Evolutionary conservation across 1,284 basidiomycete species (phyloP).

Genomic region (Ustilago xerochloae): DNA sequence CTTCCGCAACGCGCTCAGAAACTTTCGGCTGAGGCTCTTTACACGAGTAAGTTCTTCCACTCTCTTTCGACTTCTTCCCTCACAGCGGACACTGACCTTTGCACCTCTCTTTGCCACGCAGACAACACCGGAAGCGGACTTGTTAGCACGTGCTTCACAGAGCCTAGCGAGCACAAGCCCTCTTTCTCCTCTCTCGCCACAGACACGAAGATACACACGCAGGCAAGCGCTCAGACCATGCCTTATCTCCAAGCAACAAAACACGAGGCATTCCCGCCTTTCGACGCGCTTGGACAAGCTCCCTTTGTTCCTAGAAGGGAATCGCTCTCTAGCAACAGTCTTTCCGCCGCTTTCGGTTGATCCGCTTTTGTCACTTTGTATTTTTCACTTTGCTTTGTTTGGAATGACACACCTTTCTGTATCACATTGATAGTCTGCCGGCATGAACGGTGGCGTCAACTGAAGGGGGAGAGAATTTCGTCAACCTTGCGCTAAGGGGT

Average conservation of each 20-base stretch:
- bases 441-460: slow-evolving; percentile 10
- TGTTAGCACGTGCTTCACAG: slow-evolving; percentile 6
- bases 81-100: not conserved
- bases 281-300: slow-evolving; percentile 23
- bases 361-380: slow-evolving; percentile 6
- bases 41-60: slow-evolving; percentile 12
- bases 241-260: not conserved
- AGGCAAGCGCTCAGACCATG: slow-evolving; percentile 13
- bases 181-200: not conserved
- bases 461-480: not conserved
- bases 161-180: slow-evolving; percentile 3
- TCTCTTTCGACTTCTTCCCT: not conserved
- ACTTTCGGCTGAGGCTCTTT: not conserved
- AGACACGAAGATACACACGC: slow-evolving; percentile 6
- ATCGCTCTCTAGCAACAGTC: slow-evolving; percentile 26
- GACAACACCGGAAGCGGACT: not conserved
- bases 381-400: slow-evolving; percentile 16
- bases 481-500: not conserved
- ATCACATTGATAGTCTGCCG: not conserved
- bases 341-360: slow-evolving; percentile 37
- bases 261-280: slow-evolving; percentile 5
- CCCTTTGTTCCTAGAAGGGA: slow-evolving; percentile 18
- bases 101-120: not conserved
- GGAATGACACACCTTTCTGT: slow-evolving; percentile 12
- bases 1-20: slow-evolving; percentile 26